A percentile compares a stretch with the other conserved stretches of the same genome.
Conservation (phyloP, 2,329 filamentous ascomycete species). For the Apiospora malaysiana region DNA sequence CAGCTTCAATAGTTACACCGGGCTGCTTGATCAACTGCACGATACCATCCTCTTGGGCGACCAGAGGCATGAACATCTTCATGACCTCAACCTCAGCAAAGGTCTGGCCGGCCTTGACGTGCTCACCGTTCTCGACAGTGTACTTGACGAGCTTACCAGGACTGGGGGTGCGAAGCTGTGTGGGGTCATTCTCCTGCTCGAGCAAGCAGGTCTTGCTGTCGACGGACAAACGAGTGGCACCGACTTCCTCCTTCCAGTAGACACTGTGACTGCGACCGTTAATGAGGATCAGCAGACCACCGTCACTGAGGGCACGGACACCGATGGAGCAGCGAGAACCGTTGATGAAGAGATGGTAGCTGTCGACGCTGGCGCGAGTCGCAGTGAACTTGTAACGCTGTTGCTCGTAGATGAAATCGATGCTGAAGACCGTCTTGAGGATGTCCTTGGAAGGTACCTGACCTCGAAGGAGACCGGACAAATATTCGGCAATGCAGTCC, state of each 20-base stretch:
- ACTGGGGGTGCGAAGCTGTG: slow-evolving; percentile 91
- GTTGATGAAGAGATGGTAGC: slow-evolving; percentile 98
- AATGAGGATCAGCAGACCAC: slow-evolving; percentile 88
- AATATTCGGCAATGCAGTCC: slow-evolving; percentile 84
- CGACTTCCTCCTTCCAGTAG: slow-evolving; percentile 99
- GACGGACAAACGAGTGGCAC: slow-evolving; percentile 92
- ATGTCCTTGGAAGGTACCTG: slow-evolving; percentile 97
- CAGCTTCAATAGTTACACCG: slow-evolving; percentile 94
- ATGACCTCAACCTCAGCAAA: slow-evolving; percentile 99
- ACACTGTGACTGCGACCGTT: slow-evolving; percentile 95
- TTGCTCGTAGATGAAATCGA: slow-evolving; percentile 99
- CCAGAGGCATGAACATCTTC: slow-evolving; percentile 99
- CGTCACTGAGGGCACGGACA: slow-evolving; percentile 90
- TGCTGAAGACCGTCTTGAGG: slow-evolving; percentile 94
- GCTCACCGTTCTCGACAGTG: slow-evolving; percentile 91
- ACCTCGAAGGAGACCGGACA: slow-evolving; percentile 89
- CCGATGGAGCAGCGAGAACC: slow-evolving; percentile 95
- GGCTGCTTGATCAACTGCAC: slow-evolving; percentile 99
- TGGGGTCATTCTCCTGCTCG: slow-evolving; percentile 98
- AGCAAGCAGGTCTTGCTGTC: slow-evolving; percentile 98
- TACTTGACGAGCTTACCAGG: slow-evolving; percentile 99
- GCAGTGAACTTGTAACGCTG: slow-evolving; percentile 97
- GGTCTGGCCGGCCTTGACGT: slow-evolving; percentile 88
- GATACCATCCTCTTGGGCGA: slow-evolving; percentile 92
- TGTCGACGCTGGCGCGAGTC: slow-evolving; percentile 88